Percentiles rank a stretch among this genome's conserved stretches.
phyloP scores from a whole-genome alignment of 495 filamentous ascomycete species.

The Penicillium pancosmium region DNA sequence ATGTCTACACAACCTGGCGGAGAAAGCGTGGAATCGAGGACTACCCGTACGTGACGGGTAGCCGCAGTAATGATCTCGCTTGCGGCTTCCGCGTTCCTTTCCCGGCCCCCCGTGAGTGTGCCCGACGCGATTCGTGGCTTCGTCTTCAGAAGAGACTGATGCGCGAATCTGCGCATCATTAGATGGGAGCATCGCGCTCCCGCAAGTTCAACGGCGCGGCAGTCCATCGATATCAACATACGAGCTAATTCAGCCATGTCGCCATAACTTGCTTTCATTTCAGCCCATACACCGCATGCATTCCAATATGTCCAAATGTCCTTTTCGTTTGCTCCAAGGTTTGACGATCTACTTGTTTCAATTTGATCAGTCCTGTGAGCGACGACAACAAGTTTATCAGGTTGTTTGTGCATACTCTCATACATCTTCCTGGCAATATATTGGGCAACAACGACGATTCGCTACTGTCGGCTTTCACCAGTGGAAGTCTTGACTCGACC shows the following conservation, averaged over 20 bases:
- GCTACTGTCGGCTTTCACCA: background rate
- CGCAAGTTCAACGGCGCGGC: no score
- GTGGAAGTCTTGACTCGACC: background rate
- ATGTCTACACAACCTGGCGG: background rate
- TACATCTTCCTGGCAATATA: background rate
- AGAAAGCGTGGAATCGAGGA: background rate
- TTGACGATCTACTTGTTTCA: no score
- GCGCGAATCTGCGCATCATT: background rate
- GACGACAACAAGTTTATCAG: no score
- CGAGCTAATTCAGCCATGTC: no score
- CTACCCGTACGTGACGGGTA: background rate
- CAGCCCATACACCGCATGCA: no score
- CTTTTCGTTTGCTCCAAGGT: no score
- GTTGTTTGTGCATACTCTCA: background rate
- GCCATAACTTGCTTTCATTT: no score
- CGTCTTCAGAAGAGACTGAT: background rate
- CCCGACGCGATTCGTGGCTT: background rate
- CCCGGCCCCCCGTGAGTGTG: background rate
- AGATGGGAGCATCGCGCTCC: background rate
- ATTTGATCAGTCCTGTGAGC: no score
- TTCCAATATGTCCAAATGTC: no score
- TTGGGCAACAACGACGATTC: background rate
- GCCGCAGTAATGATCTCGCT: background rate
- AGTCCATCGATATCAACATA: no score
- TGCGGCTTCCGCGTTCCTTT: background rate